phyloP scores from a whole-genome alignment of 2,329 filamentous ascomycete genomes.

The Fusarium odoratissimum region DNA sequence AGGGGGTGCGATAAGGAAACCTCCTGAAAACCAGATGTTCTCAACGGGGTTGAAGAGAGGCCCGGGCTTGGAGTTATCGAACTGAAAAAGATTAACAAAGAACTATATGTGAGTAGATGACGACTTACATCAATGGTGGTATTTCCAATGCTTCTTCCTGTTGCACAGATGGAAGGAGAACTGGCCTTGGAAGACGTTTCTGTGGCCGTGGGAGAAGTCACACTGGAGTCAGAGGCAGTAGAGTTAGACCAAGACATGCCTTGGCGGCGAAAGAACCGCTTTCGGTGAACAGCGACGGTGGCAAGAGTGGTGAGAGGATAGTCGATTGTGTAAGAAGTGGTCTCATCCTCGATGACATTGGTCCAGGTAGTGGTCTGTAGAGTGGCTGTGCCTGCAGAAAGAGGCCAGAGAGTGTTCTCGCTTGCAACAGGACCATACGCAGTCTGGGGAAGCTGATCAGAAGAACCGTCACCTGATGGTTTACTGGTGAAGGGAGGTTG shows the following conservation, averaged over 20 bases:
- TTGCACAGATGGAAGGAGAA: slow-evolving; percentile 43
- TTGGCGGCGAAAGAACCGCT: slow-evolving; percentile 47
- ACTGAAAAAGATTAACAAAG: slow-evolving; percentile 46
- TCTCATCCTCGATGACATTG: slow-evolving; percentile 53
- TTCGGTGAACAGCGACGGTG: slow-evolving; percentile 47
- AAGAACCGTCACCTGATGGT: slow-evolving; percentile 20
- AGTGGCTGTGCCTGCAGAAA: slow-evolving; percentile 35
- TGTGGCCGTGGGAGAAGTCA: slow-evolving; percentile 6
- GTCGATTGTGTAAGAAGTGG: slow-evolving; percentile 55
- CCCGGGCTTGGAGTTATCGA: slow-evolving; percentile 51
- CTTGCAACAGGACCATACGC: slow-evolving; percentile 43
- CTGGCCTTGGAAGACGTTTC: slow-evolving; percentile 12
- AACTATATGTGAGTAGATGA: not conserved
- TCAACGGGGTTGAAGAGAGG: slow-evolving; percentile 55
- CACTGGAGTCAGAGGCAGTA: slow-evolving; percentile 34
- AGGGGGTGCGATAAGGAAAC: slow-evolving; percentile 54
- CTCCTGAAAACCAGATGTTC: slow-evolving; percentile 57
- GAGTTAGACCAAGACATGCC: slow-evolving; percentile 51
- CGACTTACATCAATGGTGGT: slow-evolving; percentile 52
- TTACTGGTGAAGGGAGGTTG: slow-evolving; percentile 33
- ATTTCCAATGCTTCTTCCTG: slow-evolving; percentile 52
- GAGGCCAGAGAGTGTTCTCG: slow-evolving; percentile 41
- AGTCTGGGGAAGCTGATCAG: slow-evolving; percentile 27
- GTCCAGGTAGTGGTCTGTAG: slow-evolving; percentile 54
- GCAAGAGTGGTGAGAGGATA: slow-evolving; percentile 54